These are phyloP conservation scores for Anethum foeniculum DNA, from an alignment of 140 eudicot species.

Conservation along the genomic window DNA sequence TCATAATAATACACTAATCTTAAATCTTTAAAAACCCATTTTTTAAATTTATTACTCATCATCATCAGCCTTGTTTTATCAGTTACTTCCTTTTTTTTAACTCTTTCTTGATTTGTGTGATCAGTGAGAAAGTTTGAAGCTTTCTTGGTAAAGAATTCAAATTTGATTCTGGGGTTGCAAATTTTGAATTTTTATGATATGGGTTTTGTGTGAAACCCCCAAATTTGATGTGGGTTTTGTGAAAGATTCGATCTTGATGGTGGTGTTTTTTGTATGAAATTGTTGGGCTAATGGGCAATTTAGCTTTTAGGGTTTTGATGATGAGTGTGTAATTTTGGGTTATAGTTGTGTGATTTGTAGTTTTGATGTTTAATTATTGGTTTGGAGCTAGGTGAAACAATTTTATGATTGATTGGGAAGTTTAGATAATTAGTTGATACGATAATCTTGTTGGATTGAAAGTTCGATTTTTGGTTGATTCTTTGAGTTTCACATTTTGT, in stretches of 20 bases:
- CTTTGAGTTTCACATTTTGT: constrained; percentile 6
- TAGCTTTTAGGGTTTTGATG: constrained; percentile 18
- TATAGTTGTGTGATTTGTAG: background rate
- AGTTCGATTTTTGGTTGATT: constrained; percentile 1
- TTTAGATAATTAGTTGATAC: constrained; percentile 1
- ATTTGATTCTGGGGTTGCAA: constrained; percentile 25
- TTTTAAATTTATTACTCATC: constrained; percentile 14
- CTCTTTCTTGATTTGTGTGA: background rate
- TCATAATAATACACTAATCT: background rate
- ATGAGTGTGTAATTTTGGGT: constrained; percentile 15
- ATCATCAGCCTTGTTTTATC: background rate
- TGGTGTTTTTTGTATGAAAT: constrained; percentile 24
- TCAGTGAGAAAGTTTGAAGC: constrained; percentile 1
- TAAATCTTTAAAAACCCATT: constrained; percentile 9
- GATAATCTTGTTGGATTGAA: constrained; percentile 15
- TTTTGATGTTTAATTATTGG: background rate
- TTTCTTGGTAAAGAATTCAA: background rate
- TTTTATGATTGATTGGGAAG: background rate
- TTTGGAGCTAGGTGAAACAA: constrained; percentile 3
- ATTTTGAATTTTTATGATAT: constrained; percentile 25
- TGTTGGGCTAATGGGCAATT: background rate
- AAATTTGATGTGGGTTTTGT: constrained; percentile 23
- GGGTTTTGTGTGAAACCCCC: constrained; percentile 24
- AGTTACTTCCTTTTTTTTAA: background rate
- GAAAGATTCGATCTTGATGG: constrained; percentile 24